Conservation (phyloP, 2,329 filamentous ascomycete species). For the Aspergillus tubingensis region DNA sequence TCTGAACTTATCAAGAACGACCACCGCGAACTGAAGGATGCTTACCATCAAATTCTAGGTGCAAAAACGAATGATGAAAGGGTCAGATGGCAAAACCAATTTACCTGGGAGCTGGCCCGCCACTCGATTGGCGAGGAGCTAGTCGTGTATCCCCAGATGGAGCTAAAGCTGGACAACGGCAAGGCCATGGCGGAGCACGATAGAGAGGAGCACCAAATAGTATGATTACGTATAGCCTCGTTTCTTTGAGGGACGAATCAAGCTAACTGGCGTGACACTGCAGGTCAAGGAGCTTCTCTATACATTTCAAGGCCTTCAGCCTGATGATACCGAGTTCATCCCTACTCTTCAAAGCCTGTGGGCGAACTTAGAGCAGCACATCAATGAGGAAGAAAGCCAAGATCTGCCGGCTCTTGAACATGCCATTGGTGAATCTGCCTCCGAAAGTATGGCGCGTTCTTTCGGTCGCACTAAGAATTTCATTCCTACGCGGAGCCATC, state of each 20-base stretch:
- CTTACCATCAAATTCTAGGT: conserved; percentile 45
- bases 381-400: conserved; percentile 52
- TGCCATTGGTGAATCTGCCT: conserved; percentile 35
- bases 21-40: conserved; percentile 42
- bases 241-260: too few relatives aligned
- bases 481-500: conserved; percentile 55
- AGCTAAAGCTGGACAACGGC: conserved; percentile 49
- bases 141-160: conserved; percentile 55
- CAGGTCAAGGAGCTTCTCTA: conserved; percentile 55
- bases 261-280: too few relatives aligned
- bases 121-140: conserved; percentile 54
- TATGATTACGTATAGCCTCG: background rate
- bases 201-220: conserved; percentile 46
- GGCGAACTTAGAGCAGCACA: conserved; percentile 47
- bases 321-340: conserved; percentile 42
- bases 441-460: conserved; percentile 40
- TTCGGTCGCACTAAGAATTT: conserved; percentile 57
- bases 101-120: conserved; percentile 54
- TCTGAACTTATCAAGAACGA: conserved; percentile 42
- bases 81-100: conserved; percentile 50
- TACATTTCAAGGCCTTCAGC: conserved; percentile 49
- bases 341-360: conserved; percentile 46
- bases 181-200: conserved; percentile 49
- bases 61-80: conserved; percentile 43
- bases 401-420: conserved; percentile 53